Percentiles rank a stretch among this genome's conserved stretches.
phyloP scores from a whole-genome alignment of 108 stramenopile species.

The Skeletonema marinoi region DNA sequence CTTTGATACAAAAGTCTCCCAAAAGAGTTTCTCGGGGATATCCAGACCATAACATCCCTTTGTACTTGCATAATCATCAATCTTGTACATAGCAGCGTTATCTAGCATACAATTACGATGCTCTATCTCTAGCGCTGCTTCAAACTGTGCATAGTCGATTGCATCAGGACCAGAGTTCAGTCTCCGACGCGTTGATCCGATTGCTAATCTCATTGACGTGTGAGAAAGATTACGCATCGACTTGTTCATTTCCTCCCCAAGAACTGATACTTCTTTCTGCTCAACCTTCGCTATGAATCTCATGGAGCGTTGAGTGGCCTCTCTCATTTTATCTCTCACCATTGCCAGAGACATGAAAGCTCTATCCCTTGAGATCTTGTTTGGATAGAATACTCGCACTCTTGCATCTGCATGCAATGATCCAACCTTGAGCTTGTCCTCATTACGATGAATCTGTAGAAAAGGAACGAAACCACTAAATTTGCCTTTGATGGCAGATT shows the following conservation, averaged over 20 bases:
- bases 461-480: slow-evolving; percentile 16
- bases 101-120: too few species aligned
- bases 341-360: not conserved
- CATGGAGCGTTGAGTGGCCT: not conserved
- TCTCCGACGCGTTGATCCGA: too few species aligned
- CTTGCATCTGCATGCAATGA: not conserved
- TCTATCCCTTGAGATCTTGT: not conserved
- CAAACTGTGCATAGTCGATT: too few species aligned
- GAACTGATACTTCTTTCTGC: not conserved
- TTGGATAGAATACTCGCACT: slow-evolving; percentile 12
- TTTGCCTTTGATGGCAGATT: not conserved
- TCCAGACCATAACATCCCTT: too few species aligned
- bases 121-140: too few species aligned
- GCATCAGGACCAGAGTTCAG: too few species aligned
- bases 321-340: not conserved
- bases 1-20: too few species aligned
- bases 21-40: too few species aligned
- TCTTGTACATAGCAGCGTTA: too few species aligned
- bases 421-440: not conserved
- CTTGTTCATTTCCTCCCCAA: not conserved
- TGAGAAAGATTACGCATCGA: not conserved
- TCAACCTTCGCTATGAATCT: not conserved
- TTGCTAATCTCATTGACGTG: not conserved
- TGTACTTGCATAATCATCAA: too few species aligned
- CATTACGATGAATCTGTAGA: slow-evolving; percentile 10